phyloP scores from a whole-genome alignment of 202 grass and related monocot species.

The Setaria italica region DNA sequence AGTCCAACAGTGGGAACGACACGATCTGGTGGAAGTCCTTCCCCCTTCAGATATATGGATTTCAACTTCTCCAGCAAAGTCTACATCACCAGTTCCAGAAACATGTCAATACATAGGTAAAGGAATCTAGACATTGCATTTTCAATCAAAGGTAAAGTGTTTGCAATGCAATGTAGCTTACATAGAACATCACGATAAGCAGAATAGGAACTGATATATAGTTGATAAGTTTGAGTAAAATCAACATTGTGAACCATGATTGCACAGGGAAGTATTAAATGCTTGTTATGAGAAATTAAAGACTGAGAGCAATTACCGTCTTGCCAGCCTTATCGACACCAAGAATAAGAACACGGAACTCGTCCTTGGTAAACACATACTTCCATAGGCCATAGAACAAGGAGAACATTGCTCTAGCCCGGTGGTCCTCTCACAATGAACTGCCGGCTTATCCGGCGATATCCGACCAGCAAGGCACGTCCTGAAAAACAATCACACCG shows the following conservation, averaged over 20 bases:
- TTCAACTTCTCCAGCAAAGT: slow-evolving; percentile 96
- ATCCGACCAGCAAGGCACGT: not conserved
- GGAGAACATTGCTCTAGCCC: slow-evolving; percentile 72
- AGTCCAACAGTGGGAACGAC: slow-evolving; percentile 93
- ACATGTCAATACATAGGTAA: not conserved
- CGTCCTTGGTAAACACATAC: slow-evolving; percentile 86
- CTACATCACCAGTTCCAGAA: slow-evolving; percentile 44
- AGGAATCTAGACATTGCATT: not conserved
- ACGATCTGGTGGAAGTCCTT: slow-evolving; percentile 77
- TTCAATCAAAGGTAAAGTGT: not conserved
- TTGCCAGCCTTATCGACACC: slow-evolving; percentile 90
- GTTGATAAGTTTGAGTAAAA: not conserved
- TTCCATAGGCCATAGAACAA: slow-evolving; percentile 92
- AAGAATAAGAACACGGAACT: slow-evolving; percentile 85
- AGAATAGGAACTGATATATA: not conserved
- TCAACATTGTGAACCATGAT: not conserved
- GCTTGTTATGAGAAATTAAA: not conserved
- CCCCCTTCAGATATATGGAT: slow-evolving; percentile 71
- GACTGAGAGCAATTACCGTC: slow-evolving; percentile 62
- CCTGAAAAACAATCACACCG: not conserved
- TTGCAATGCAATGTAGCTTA: not conserved
- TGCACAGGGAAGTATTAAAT: not conserved
- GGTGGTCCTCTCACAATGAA: not conserved
- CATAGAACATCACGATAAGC: not conserved
- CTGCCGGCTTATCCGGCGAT: not conserved